Base-by-base conservation (phyloP, 1,139 yeast species). In the Geotrichum klebahnii region DNA sequence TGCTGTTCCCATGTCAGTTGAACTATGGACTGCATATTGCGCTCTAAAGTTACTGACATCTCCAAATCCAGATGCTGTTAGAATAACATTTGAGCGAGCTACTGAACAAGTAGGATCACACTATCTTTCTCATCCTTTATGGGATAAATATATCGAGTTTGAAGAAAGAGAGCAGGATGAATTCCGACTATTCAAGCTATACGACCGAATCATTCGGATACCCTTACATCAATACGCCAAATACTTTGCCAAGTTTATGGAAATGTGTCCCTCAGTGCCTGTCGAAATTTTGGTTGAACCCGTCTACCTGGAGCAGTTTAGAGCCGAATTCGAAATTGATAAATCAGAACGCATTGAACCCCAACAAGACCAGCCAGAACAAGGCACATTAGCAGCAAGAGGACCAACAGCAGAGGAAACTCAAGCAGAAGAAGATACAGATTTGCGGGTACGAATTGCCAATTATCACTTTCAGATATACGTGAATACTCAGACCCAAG, bases 181-280 rank as follows among this genome's bases (percentile, higher is more conserved):
- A 14, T 26, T 32, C 2, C 43, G 55, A 10, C 40, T 52, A 9
- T 58, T 56, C 17, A 50, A 45, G 16, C 47, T 62, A n/a, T 54
- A 63, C 44, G 49, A 46, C 12, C 42, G 49, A n/a, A 68, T 84
- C 5, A 65, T 85, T 10, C 87, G 81, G 57, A 69, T 86, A 1
- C 97, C 97, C 0, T 59, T 83, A 33, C 86, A 88, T 65, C 85
- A 87, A 58, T 89, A 82, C 65, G 78, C 85, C 12, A 74, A 79
- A 52, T 81, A 82, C 61, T 67, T 63, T 53, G 67, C 69, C 46
- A 56, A 57, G 31, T 54, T 61, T 67, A 34, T 61, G 5, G 52
- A 55, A 35, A 48, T 67, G 19, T 59, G 61, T 3, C 56, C 59
- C 23, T 51, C 51, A 8, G 55, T 61, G 12, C 63, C 68, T 3